Evolutionary conservation across 225 moss, liverwort and hornwort genomes (phyloP), one percentile per base, ranked within the genome.

Genomic region (Antitrichia curtipendula): DNA sequence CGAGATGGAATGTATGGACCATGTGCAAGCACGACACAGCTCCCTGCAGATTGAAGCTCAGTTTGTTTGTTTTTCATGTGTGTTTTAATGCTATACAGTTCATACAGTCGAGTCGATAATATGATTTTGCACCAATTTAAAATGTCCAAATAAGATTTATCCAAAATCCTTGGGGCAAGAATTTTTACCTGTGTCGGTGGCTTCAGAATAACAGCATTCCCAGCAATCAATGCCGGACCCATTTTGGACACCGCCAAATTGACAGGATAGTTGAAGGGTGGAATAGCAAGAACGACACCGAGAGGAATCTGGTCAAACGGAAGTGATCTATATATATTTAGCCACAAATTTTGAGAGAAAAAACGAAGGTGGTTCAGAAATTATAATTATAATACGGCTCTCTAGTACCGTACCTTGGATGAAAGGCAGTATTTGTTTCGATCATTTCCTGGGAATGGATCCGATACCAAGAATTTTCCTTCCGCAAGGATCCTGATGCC

Each of bases 241-340:
- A 99, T 96, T 88, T 99, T 99, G 6, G 98, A 99, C 34, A 99
- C 97, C 16, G 98, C 98, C 82, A 99, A 91, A 84, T 99, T 97
- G 80, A 99, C 97, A 6, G 98, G 98, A 86, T 99, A 99, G 85
- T 99, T 99, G 91, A 99, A 99, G 11, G 98, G 97, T 52, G 98
- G 98, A 82, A 99, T 99, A 32, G 98, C 98, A 40, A 99, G 96
- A 80, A 99, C 86, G 11, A 99, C 97, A 64, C 98, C 97, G 13
- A 99, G 80, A 31, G 98, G 97, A 86, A 99, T 95, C 98, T 99
- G 95, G 68, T 40, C 78, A 31, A 27, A 6, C 20, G 40, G 18
- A 82, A 73, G 61, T 14, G 29, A 85, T 9, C 23, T n/a, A n/a
- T n/a, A n/a, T n/a, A n/a, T n/a, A n/a, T 28, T 82, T 52, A 89